Conservation (phyloP, 495 filamentous ascomycete genomes). For the Delitschia confertaspora region DNA sequence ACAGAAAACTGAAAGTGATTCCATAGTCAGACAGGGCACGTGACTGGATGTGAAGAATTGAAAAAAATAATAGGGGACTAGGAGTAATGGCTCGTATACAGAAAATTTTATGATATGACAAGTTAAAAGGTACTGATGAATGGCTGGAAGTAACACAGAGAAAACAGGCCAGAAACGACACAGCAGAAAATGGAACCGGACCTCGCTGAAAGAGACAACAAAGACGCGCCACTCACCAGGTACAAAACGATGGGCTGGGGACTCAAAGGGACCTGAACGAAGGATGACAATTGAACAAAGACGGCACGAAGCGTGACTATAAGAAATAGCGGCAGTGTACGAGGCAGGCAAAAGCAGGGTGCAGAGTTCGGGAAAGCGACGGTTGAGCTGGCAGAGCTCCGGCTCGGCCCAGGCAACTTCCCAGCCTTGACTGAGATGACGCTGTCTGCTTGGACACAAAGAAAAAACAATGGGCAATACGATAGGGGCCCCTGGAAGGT, state of each 20-base stretch:
- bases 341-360: slow-evolving; percentile 15
- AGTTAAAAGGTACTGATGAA: background rate
- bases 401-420: slow-evolving; percentile 16
- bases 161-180: too few relatives aligned
- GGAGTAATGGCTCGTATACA: too few relatives aligned
- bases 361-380: slow-evolving; percentile 12
- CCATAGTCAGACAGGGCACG: background rate
- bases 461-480: too few relatives aligned
- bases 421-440: too few relatives aligned
- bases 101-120: too few relatives aligned
- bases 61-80: background rate
- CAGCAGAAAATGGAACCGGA: too few relatives aligned
- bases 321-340: too few relatives aligned
- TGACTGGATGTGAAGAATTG: background rate
- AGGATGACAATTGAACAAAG: background rate
- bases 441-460: too few relatives aligned
- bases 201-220: too few relatives aligned
- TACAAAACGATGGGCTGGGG: slow-evolving; percentile 15
- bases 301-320: slow-evolving; percentile 16
- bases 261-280: slow-evolving; percentile 12
- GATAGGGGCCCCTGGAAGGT: too few relatives aligned
- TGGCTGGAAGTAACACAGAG: too few relatives aligned
- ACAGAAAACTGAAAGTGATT: background rate
- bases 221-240: slow-evolving; percentile 12
- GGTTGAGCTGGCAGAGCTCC: slow-evolving; percentile 17